These are phyloP conservation scores for Aspergillus ruber DNA, from an alignment of 2,329 filamentous ascomycete species.

Conservation along the genomic window DNA sequence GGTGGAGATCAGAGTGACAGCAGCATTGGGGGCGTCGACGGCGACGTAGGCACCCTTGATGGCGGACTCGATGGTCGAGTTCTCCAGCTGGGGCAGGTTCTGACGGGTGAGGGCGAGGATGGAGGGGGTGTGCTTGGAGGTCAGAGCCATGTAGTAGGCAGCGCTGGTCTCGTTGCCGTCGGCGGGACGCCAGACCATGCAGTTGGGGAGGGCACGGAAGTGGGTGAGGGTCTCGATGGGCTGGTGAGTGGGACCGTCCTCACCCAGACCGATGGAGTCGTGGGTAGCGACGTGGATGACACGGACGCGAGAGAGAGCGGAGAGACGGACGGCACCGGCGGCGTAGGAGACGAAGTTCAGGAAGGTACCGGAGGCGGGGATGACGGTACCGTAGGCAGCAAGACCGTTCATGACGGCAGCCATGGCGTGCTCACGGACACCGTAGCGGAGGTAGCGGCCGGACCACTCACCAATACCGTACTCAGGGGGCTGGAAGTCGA, in stretches of 20 bases:
- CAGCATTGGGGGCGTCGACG: constrained; percentile 74
- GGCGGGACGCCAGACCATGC: constrained; percentile 98
- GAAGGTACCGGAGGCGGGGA: constrained; percentile 94
- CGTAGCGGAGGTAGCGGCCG: constrained; percentile 69
- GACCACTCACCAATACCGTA: constrained; percentile 80
- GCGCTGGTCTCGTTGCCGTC: constrained; percentile 98
- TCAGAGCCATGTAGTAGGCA: constrained; percentile 93
- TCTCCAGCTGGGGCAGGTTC: constrained; percentile 96
- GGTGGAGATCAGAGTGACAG: constrained; percentile 86
- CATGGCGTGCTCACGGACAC: constrained; percentile 49
- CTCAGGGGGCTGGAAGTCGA: constrained; percentile 92
- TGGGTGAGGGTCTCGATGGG: constrained; percentile 97
- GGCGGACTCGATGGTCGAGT: constrained; percentile 79
- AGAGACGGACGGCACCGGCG: constrained; percentile 89
- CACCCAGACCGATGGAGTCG: constrained; percentile 97
- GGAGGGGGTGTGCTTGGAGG: constrained; percentile 80
- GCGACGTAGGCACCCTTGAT: constrained; percentile 94
- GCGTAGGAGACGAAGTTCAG: constrained; percentile 99
- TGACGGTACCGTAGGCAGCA: constrained; percentile 86
- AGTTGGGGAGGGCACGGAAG: constrained; percentile 98
- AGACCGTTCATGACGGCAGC: constrained; percentile 62
- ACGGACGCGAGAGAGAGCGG: constrained; percentile 82
- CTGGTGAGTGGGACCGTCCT: constrained; percentile 98
- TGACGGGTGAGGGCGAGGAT: constrained; percentile 94
- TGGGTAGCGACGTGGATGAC: constrained; percentile 95